Conservation (phyloP, 805 yeast species). For the Deakozyma indianensis region DNA sequence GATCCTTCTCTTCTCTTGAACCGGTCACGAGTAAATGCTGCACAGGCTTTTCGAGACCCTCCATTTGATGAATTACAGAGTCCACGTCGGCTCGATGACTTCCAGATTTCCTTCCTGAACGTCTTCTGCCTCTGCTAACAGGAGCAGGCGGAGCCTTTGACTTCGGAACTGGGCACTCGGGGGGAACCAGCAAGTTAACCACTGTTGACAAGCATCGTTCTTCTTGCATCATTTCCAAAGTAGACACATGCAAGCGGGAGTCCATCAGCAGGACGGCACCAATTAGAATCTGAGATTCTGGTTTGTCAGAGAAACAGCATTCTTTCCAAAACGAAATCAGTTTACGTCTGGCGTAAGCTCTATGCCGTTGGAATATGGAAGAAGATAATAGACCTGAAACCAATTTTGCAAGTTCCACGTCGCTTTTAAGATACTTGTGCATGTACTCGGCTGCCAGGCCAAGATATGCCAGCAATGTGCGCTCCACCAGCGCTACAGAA, state of each 20-base stretch:
- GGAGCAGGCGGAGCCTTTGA: neutral
- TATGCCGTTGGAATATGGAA: slow-evolving; percentile 38
- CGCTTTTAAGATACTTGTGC: slow-evolving; percentile 13
- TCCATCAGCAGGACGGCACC: slow-evolving; percentile 32
- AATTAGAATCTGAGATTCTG: slow-evolving; percentile 19
- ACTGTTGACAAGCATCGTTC: slow-evolving; percentile 14
- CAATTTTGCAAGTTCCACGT: slow-evolving; percentile 27
- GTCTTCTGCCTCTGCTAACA: neutral
- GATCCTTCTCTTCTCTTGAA: neutral
- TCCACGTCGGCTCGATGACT: neutral
- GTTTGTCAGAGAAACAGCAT: slow-evolving; percentile 6
- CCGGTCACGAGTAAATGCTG: neutral
- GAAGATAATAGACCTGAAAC: slow-evolving; percentile 33
- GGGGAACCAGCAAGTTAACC: neutral
- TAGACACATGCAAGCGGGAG: slow-evolving; percentile 27
- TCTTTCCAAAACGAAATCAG: slow-evolving; percentile 19
- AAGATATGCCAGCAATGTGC: slow-evolving; percentile 13
- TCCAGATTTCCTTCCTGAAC: neutral
- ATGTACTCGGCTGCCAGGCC: slow-evolving; percentile 6
- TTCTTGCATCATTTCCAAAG: slow-evolving; percentile 33
- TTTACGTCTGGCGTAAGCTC: slow-evolving; percentile 27
- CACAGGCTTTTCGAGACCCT: neutral
- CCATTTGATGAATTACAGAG: neutral
- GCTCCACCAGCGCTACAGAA: slow-evolving; percentile 19
- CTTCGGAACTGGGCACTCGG: neutral